Conservation (phyloP, 2,329 filamentous ascomycete species). For the Colletotrichum sp. region DNA sequence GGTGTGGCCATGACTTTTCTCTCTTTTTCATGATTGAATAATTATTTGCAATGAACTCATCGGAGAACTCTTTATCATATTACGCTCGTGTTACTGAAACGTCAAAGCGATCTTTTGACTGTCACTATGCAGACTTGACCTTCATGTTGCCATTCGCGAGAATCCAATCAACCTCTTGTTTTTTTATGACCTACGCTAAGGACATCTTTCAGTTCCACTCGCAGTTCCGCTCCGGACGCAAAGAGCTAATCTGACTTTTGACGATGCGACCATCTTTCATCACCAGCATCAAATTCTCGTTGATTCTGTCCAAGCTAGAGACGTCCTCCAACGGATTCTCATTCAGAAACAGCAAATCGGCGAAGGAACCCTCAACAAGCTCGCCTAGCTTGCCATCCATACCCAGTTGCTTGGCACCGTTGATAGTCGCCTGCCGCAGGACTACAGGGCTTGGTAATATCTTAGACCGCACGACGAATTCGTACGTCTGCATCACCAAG, state of each 20-base stretch:
- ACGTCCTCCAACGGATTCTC: not conserved
- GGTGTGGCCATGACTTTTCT: rapidly evolving
- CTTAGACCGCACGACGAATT: not conserved
- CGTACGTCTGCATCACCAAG: not conserved
- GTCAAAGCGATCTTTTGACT: too few species aligned
- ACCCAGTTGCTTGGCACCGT: not conserved
- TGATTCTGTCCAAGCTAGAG: not conserved
- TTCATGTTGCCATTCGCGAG: too few species aligned
- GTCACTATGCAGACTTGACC: too few species aligned
- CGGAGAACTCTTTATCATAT: too few species aligned
- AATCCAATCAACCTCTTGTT: too few species aligned
- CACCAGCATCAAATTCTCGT: not conserved
- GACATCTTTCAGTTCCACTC: not conserved
- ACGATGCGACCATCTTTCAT: not conserved
- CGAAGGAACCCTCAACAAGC: not conserved
- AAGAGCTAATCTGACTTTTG: not conserved
- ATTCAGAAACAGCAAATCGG: not conserved
- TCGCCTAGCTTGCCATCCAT: not conserved
- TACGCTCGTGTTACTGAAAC: too few species aligned
- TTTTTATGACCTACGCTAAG: too few species aligned
- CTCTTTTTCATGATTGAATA: too few species aligned
- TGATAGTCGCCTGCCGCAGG: not conserved
- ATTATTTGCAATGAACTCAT: too few species aligned
- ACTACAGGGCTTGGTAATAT: not conserved
- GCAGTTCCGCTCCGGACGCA: not conserved